Base-by-base conservation (phyloP, 106 monocot genomes). In the Allium sativum region DNA sequence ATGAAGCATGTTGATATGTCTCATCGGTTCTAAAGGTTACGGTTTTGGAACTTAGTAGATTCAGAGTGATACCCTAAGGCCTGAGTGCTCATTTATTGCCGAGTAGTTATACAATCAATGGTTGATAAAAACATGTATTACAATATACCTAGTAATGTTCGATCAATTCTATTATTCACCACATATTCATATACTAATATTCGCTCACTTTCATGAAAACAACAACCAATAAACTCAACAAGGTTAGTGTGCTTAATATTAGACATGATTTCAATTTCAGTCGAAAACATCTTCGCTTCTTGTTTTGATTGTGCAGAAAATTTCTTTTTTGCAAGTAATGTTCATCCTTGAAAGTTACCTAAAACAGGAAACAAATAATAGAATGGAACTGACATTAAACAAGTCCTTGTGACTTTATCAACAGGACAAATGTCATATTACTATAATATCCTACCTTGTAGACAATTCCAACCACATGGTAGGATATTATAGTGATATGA, bases 401-500 rank as follows among this genome's bases (percentile, higher is more conserved):
- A 43, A 56, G 7, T 9, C 8, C 44, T 40, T 17, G 16, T 52
- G 52, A 52, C 17, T 19, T 45, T 44, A 1, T 64, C 50, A 66
- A 19, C 21, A 17, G 40, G 52, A 52, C 58, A 59, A 11, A 42
- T 41, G 58, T n/a, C 21, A 57, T 10, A 64, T 11, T 6, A 52
- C 16, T 48, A 12, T 22, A 7, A 56, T 12, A 18, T 52, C 14
- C 4, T 70, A 84, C 84, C 84, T 84, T 84, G 62, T 84, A 80
- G 11, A 80, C 84, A 57, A 59, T 71, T 56, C 84, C 84, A 84
- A 42, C 84, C 84, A 58, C 85, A 56, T 85, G 81, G 22, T 81
- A 81, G 66, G n/a, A n/a, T n/a, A n/a, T n/a, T n/a, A n/a, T n/a
- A n/a, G n/a, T n/a, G n/a, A n/a, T n/a, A n/a, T n/a, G n/a, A n/a